Evolutionary conservation across 2,329 filamentous ascomycete genomes (phyloP).

Genomic region (Periconia digitata): DNA sequence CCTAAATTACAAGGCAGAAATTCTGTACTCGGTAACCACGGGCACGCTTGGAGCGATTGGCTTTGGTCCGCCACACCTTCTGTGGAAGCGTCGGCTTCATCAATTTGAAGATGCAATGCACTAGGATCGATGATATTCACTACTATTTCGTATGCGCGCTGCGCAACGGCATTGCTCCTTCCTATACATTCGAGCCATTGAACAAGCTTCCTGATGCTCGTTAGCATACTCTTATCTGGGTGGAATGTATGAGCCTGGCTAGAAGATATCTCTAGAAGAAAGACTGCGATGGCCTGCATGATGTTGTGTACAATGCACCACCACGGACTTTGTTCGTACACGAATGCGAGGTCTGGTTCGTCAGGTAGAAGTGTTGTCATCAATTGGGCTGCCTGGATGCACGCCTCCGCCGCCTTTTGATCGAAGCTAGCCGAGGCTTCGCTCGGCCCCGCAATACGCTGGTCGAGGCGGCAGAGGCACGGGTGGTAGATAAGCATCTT

Average conservation of each 20-base stretch:
- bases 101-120: background rate
- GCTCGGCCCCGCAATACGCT: conserved; percentile 33
- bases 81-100: conserved; percentile 3
- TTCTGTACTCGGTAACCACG: background rate
- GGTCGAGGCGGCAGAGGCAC: conserved; percentile 39
- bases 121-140: conserved; percentile 5
- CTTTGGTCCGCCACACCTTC: conserved; percentile 3
- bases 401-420: conserved; percentile 29
- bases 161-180: conserved; percentile 24
- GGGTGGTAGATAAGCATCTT: conserved; percentile 42
- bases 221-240: conserved; percentile 21
- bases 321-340: conserved; percentile 38
- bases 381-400: conserved; percentile 37
- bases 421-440: conserved; percentile 33
- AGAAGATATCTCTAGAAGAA: conserved; percentile 40
- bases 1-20: background rate
- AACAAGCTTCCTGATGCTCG: conserved; percentile 28
- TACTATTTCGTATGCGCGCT: conserved; percentile 27
- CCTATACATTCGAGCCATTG: conserved; percentile 36
- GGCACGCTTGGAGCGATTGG: background rate
- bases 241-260: conserved; percentile 24
- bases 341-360: conserved; percentile 15
- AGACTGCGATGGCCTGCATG: conserved; percentile 42
- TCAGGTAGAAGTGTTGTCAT: conserved; percentile 35
- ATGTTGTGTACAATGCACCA: conserved; percentile 41